Evolutionary conservation across 768 basidiomycete species (phyloP), one percentile per base, ranked within the genome.

Genomic region (Lentinula boryana): DNA sequence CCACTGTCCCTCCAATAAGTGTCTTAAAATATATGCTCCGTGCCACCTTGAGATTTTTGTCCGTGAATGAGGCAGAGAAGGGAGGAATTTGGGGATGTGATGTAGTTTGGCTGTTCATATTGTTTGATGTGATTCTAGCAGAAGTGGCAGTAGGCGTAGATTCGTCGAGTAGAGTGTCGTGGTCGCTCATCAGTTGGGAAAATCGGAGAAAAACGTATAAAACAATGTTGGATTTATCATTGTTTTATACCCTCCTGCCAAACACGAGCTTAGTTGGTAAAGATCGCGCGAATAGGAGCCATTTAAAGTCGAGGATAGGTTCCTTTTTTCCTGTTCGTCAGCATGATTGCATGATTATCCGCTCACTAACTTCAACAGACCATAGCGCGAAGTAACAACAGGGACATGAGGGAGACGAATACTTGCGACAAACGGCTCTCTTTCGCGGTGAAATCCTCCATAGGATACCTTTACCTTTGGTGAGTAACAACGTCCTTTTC

Each of bases 21-120:
- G 74, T 73, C 64, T 70, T 77, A 53, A 80, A 59, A 71, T 82
- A 85, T 9, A 67, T 60, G 31, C 56, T 66, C 18, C 84, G 75
- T 15, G 72, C 40, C 13, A 43, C 38, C 32, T 50, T 49, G 21
- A 62, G 15, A n/a, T 57, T 52, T 32, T 32, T 31, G 49, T 62
- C 61, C 0, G 48, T 49, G 41, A 62, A 62, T 23, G 54, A 50
- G 18, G 61, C 61, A 44, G 61, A 62, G 44, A 57, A 62, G 3
- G 61, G 55, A 1, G 32, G 55, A 21, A 57, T 41, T 21, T 5
- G 12, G 4, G 46, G 61, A 50, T 56, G 61, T 33, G 50, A 43
- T 8, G 1, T 40, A 8, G 33, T 41, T 7, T 44, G 40, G 9
- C 33, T 35, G 31, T 31, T 60, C 48, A 52, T 50, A 15, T 31